Evolutionary conservation across 176 grass and related monocot species (phyloP), one percentile per base, ranked within the genome.

Genomic region (Melocanna baccifera): DNA sequence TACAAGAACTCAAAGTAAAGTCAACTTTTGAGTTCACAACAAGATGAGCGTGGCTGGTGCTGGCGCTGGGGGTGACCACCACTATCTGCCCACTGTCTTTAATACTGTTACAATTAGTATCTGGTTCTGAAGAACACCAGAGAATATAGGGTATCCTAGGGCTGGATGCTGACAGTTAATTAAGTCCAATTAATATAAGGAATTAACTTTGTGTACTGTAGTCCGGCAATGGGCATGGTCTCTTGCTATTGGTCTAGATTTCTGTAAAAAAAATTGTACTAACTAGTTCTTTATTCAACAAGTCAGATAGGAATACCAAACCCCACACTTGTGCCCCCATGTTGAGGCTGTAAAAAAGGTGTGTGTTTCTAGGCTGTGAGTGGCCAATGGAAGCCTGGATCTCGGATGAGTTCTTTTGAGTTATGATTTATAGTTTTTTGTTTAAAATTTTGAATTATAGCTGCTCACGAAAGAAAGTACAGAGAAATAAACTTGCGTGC

Each of bases 301-400:
- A 67, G 58, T 86, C 73, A 90, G 84, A 78, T 67, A 57, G 36
- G 48, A 22, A 7, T 81, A 75, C 51, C 72, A 82, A 87, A 82
- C 39, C 62, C 40, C 62, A 57, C 9, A 34, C 83, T 86, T 86
- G 78, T 86, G 84, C 67, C 78, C 78, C 57, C 79, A 78, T 72
- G 66, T 42, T 73, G 84, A 25, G 29, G n/a, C 56, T 25, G 22
- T 57, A 57, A n/a, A 11, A 23, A 57, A 3, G 7, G 52, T 9
- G 19, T 9, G 51, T 55, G 53, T n/a, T 57, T 57, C 7, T 28
- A 13, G 12, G n/a, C 16, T 73, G 76, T 15, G 37, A 51, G 2
- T 73, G 84, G 40, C 79, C 74, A 83, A 86, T 71, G 32, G 67
- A 25, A 72, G 19, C 37, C 73, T 18, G 47, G 57, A 70, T 86